Evolutionary conservation across 352 stramenopile genomes (phyloP), one percentile per base, ranked within the genome.

Genomic region (Phytophthora boehmeriae): DNA sequence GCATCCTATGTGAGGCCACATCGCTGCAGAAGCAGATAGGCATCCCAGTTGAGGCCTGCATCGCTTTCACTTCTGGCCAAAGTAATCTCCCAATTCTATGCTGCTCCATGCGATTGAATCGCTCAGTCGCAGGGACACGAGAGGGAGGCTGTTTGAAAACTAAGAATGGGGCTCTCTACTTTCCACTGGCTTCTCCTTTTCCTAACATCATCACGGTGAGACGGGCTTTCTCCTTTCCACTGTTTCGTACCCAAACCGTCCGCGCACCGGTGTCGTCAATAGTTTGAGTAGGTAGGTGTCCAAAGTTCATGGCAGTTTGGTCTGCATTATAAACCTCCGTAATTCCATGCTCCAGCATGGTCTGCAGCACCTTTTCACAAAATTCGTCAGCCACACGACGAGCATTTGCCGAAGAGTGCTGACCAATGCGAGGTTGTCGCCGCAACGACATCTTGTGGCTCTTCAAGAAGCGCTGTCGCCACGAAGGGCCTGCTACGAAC

Each of bases 11-110:
- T n/a, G n/a, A n/a, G n/a, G n/a, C n/a, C n/a, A n/a, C n/a, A n/a
- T n/a, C n/a, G n/a, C n/a, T n/a, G n/a, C n/a, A n/a, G n/a, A n/a
- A 56, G 35, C 46, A 57, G 20, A 41, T 62, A 14, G 4, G 19
- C 41, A 19, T 63, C 25, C 28, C 65, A 10, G 14, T 41, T 8
- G 43, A 64, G 23, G 27, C 22, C 8, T 47, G 35, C 48, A 71
- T 48, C 8, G 10, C 13, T 8, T 17, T 48, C 19, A 70, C 46
- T 72, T 51, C 20, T 52, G 57, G 58, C 53, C 70, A 0, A 74
- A 36, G n/a, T 27, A 36, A n/a, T n/a, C 62, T 35, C 2, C 59
- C 71, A 48, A 76, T 76, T 2, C 63, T 58, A 13, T 76, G 16
- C 14, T 66, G 52, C 1, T 57, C 10, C 1, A 35, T 28, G 0